Base-by-base conservation (phyloP, 805 yeast genomes). In the Candida qinlingensis region DNA sequence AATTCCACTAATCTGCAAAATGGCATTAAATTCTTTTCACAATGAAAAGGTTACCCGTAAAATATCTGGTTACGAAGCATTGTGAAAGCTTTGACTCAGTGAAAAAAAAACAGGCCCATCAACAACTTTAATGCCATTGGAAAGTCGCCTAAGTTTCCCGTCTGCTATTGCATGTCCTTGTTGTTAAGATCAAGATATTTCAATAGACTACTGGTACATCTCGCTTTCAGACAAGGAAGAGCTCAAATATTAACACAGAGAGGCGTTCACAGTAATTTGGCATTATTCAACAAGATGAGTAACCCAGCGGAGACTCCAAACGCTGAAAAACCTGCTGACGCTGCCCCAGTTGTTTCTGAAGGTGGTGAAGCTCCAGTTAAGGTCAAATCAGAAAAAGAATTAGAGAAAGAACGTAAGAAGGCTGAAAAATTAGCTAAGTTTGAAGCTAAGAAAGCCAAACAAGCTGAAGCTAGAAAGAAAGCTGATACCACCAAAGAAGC, bases 381-480 rank as follows among this genome's bases (percentile, higher is more conserved):
- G 59, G 80, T 73, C 38, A 86, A 85, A 70, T 81, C 89, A 39
- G 85, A 84, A 53, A 87, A 87, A 65, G 88, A 87, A 70, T 74
- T 87, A 46, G 96, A 88, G 67, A 88, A 87, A 63, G 96, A 88
- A 73, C 76, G 84, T 63, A 83, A 88, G 74, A 81, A 87, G 76
- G 91, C 96, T 54, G 94, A 88, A 74, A 84, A 88, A 67, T 71
- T 87, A 60, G 85, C 94, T 67, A 83, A 89, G 69, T 88, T 91
- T 70, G 78, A 83, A 60, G 96, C 98, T 50, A 81, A 85, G 61
- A 77, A 86, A 70, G 71, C 87, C 66, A 85, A 90, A 68, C 80
- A 87, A 66, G 81, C 82, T 47, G 77, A 75, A 50, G 76, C 77
- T 52, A 64, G 68, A 54, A 65, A 69, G 45, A 64, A 63, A 43